A percentile compares a stretch with the other conserved stretches of the same genome.
Conservation (phyloP, 495 filamentous ascomycete genomes). For the Hyaloscypha hepaticicola region DNA sequence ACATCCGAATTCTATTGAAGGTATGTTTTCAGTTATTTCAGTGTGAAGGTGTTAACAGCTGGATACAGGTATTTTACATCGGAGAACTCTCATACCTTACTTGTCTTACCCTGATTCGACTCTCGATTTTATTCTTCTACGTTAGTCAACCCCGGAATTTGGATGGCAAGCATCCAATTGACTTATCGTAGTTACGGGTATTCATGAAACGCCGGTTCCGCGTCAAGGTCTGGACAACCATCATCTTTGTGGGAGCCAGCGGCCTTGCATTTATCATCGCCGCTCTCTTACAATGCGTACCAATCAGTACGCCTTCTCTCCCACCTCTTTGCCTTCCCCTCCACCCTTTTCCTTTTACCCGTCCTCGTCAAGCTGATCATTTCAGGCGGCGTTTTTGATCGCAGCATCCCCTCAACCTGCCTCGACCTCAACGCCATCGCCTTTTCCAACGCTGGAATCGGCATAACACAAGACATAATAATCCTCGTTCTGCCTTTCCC, state of each 20-base stretch:
- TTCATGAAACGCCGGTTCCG: background rate
- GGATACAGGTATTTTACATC: background rate
- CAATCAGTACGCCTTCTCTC: too few species aligned
- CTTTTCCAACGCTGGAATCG: background rate
- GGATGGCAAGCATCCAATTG: background rate
- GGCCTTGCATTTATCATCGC: background rate
- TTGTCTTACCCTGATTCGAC: background rate
- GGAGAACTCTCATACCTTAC: background rate
- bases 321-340: too few species aligned
- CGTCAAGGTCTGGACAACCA: background rate
- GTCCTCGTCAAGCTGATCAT: background rate
- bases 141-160: too few species aligned
- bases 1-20: background rate
- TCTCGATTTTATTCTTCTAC: background rate
- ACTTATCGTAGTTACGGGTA: background rate
- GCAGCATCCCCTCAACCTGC: background rate
- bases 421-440: background rate
- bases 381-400: background rate
- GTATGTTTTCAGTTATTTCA: background rate
- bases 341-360: background rate
- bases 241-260: background rate
- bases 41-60: background rate
- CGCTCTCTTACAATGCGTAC: background rate
- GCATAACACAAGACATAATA: background rate
- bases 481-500: background rate